Base-by-base conservation (phyloP, 2,329 filamentous ascomycete genomes). In the Stachybotrys chartarum region DNA sequence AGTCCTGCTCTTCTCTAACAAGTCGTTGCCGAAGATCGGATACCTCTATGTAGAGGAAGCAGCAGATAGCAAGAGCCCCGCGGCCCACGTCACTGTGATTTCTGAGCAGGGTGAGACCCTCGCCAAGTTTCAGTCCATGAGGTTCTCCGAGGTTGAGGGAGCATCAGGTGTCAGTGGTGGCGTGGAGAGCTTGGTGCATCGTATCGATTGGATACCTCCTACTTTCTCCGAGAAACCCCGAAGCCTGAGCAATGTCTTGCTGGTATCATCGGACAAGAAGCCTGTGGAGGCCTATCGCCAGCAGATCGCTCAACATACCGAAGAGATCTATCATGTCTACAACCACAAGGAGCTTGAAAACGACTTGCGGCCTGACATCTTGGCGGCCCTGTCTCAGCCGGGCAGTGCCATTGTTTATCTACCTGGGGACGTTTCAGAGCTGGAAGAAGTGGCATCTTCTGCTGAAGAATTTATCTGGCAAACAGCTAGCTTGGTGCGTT, bases 141-240 rank as follows among this genome's bases (percentile, higher is more conserved):
- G 39, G 7, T 55, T 58, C 50, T 54, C 54, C 39, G 56, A 54
- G 6, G 44, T 58, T n/a, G 56, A 58, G 31, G 52, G 54, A 5
- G 30, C 45, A 10, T n/a, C 51, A 3, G 52, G 50, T 30, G 24
- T 42, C 30, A 50, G 54, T 31, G 51, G 54, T 8, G 53, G 56
- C 45, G 49, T 56, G 17, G 54, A 56, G 16, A 48, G 52, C 17
- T 45, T 58, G n/a, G 56, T 58, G 2, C 56, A 58, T 46, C 56
- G 52, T n/a, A 50, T 58, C 24, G 54, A 45, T 18, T 58, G 56
- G 56, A 31, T 49, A 4, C 54, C 54, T 12, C 47, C 50, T 7
- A 30, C 3, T 11, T 42, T 54, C 10, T 35, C 56, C 3, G 54
- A 58, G 52, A 46, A 50, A n/a, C 56, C 56, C n/a, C 45, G 49